Evolutionary conservation across 75 land plant genomes (phyloP).

Genomic region (Pseudotsuga menziesii): DNA sequence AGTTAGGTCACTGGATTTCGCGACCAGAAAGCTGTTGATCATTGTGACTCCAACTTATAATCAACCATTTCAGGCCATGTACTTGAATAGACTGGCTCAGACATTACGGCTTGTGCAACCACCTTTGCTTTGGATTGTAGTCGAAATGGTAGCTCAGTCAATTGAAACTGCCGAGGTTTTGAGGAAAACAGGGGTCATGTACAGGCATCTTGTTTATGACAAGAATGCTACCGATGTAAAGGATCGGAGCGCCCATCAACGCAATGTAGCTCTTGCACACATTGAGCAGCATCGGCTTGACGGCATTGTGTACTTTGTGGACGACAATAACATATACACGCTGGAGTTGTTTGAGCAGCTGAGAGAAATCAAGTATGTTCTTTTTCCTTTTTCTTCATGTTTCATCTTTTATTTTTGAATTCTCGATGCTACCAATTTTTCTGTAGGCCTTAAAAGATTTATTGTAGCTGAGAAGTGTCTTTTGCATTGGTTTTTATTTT

Average conservation of each 20-base stretch:
- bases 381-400: background rate
- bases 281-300: slow-evolving; percentile 78
- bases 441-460: no score
- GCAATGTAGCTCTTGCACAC: slow-evolving; percentile 75
- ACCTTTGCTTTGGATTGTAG: slow-evolving; percentile 88
- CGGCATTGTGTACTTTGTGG: slow-evolving; percentile 95
- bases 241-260: slow-evolving; percentile 78
- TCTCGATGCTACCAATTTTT: no score
- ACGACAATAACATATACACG: slow-evolving; percentile 83
- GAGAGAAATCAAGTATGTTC: slow-evolving; percentile 67
- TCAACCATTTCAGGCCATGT: slow-evolving; percentile 44
- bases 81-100: slow-evolving; percentile 60
- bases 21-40: slow-evolving; percentile 51
- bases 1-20: slow-evolving; percentile 10
- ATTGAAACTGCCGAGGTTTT: slow-evolving; percentile 61
- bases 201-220: slow-evolving; percentile 75
- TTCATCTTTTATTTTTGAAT: no score
- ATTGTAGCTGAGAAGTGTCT: no score
- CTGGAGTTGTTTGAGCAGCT: slow-evolving; percentile 72
- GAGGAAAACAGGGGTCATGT: slow-evolving; percentile 76
- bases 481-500: no score
- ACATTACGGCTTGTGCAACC: slow-evolving; percentile 66
- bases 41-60: slow-evolving; percentile 81
- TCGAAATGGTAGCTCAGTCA: slow-evolving; percentile 57
- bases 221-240: slow-evolving; percentile 65